Base-by-base conservation (phyloP, 2,329 filamentous ascomycete species). In the Fusarium tjaetaba region DNA sequence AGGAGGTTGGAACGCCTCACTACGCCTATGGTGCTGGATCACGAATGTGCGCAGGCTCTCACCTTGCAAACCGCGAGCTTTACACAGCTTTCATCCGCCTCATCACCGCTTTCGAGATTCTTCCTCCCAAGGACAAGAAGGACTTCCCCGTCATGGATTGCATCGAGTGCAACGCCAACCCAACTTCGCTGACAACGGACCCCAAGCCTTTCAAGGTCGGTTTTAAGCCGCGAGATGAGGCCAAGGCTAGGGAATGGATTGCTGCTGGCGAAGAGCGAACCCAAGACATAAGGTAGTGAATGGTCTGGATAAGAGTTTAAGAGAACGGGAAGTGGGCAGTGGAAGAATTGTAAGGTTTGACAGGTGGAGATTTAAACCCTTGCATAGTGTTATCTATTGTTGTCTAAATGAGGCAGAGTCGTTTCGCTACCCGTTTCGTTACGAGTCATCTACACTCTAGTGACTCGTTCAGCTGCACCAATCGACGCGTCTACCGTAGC, bases 1-100 rank as follows among this genome's bases (percentile, higher is more conserved):
- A 82, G 28, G 88, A 82, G 84, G 55, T 82, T 1, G 89, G 89
- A 13, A 90, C 89, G 4, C 88, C 87, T 1, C 90, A 92, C 76
- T 91, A 89, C 75, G 88, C 83, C 15, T 92, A 90, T 70, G 90
- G 90, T 6, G 89, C 90, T 0, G 90, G 90, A 4, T 88, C 87
- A 5, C 85, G 90, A 42, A 91, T 91, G 86, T 92, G 90, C 76
- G 88, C 87, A 1, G 90, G 90, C 24, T 88, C 86, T 4, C 90
- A 91, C 72, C 84, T 92, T 14, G 90, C 88, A 6, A 91, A 91
- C 77, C 86, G 90, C 5, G 88, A 91, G 77, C 85, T 92, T 1
- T 92, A 87, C 80, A 89, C 88, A 3, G 88, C 88, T 0, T 90
- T 89, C 68, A 81, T 91, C 38, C 84, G 90, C 2, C 80, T 92